Percentiles rank a stretch among this genome's conserved stretches.
These are phyloP conservation scores for Penicillium nordicum DNA, from an alignment of 2,329 filamentous ascomycete species.

Conservation along the genomic window DNA sequence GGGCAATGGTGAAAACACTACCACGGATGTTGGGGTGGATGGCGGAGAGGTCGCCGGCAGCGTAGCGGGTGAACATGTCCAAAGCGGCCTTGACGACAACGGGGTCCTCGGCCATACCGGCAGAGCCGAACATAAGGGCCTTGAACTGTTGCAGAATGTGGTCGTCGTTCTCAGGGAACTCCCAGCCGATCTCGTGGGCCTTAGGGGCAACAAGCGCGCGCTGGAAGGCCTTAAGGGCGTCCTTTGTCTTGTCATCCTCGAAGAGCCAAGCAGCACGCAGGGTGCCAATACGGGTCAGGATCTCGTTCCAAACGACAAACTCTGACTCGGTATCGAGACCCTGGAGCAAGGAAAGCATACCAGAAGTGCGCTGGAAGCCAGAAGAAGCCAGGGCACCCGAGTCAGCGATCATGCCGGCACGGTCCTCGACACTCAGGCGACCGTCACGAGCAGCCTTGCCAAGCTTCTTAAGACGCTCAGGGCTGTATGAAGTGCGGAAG, in stretches of 20 bases:
- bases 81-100: slow-evolving; percentile 74
- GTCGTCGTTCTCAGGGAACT: slow-evolving; percentile 77
- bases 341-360: slow-evolving; percentile 78
- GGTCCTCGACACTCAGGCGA: slow-evolving; percentile 79
- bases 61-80: slow-evolving; percentile 86
- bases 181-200: slow-evolving; percentile 84
- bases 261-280: slow-evolving; percentile 86
- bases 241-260: slow-evolving; percentile 66
- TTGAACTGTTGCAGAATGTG: slow-evolving; percentile 96
- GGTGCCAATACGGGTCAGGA: slow-evolving; percentile 72
- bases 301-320: slow-evolving; percentile 94
- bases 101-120: slow-evolving; percentile 77
- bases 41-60: slow-evolving; percentile 71
- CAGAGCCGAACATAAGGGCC: slow-evolving; percentile 78
- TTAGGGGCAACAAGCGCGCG: slow-evolving; percentile 72
- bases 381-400: slow-evolving; percentile 84
- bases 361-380: slow-evolving; percentile 91
- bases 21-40: slow-evolving; percentile 89
- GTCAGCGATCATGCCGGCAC: slow-evolving; percentile 91
- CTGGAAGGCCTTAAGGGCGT: slow-evolving; percentile 80
- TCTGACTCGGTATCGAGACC: slow-evolving; percentile 77
- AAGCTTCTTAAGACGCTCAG: slow-evolving; percentile 80
- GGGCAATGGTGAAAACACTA: slow-evolving; percentile 78
- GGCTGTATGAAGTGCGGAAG: slow-evolving; percentile 84
- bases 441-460: slow-evolving; percentile 79